Evolutionary conservation across 805 yeast species (phyloP), one percentile per base, ranked within the genome.

Genomic region (Wickerhamomyces chambardii): DNA sequence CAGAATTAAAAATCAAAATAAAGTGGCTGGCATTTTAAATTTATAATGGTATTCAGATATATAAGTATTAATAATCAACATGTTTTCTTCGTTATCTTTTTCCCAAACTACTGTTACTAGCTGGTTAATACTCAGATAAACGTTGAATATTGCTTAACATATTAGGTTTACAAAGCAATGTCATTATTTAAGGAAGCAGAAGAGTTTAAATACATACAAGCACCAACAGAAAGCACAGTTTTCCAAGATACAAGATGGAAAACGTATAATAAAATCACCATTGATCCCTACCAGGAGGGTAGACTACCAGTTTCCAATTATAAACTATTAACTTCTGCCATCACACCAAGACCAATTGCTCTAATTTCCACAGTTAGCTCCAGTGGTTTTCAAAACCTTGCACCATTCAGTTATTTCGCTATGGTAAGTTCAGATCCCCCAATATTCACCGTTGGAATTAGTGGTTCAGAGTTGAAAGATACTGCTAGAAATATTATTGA

Each of bases 281-380:
- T 76, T 36, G 78, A 74, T 46, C 82, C 80, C 2, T 15, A 30
- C 7, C 14, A 26, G 8, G 11, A 45, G 5, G 17, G 7, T 8
- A 35, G 37, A 25, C 41, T 19, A 5, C 58, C 68, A 6, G 49
- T 51, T 5, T 61, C 59, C 32, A 74, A 75, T 53, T 78, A 77
- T 55, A 64, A 60, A 39, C 52, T 71, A 22, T 55, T 78, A 21
- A 63, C 63, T n/a, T 59, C 74, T 11, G 78, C 72, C 2, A 46
- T 78, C 15, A 59, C 65, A 1, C 84, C 84, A 2, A 61, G 84
- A 37, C 83, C 83, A 7, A 64, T 77, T 44, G 84, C 74, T 5
- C 68, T 77, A 37, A 53, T 77, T 3, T 68, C 81, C 5, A 64
- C 80, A 0, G 46, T 70, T 2, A 50, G 61, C 19, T 40, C 43